Base-by-base conservation (phyloP, 2,329 filamentous ascomycete genomes). In the Bertia moriformis region DNA sequence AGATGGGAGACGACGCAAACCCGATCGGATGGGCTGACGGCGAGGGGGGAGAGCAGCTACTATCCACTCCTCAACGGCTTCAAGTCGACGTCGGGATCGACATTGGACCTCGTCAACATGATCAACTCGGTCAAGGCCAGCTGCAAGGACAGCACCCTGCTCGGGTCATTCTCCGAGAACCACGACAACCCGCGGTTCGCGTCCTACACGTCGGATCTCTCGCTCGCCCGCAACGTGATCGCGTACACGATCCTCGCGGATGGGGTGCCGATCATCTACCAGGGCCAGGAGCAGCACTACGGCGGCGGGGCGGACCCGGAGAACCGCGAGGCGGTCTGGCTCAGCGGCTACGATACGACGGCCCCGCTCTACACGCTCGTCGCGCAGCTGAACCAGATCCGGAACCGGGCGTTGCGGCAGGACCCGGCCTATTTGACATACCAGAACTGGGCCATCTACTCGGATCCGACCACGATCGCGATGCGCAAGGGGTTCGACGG, bases 241-340 rank as follows among this genome's bases (percentile, higher is more conserved):
- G 59, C 64, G 2, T 71, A 62, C 46, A 67, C 58, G 3, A 61
- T 73, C 19, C 57, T 72, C 14, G 48, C 51, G 14, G 62, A 71
- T 44, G 69, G 69, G 14, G 63, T 71, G 17, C 68, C 69, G 0
- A 67, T 71, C 45, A 44, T 70, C 33, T 73, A 72, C 45, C 55
- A 68, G 42, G 69, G 69, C 14, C 65, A 71, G 51, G 69, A 72
- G 50, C 67, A 71, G 43, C 62, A 66, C 46, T 63, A 61, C 47
- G 47, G 53, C 12, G 62, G 63, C 14, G 43, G 41, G 3, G 44
- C 18, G 7, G 60, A 59, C 17, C 62, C 61, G 1, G 18, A 48
- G 20, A 62, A 66, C 43, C 62, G 63, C 4, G 64, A 67, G 47
- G 62, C 62, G 2, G 46, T 60, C 32, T 68, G 65, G 65, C 44